Evolutionary conservation across 352 stramenopile species (phyloP), one percentile per base, ranked within the genome.

Genomic region (Peronospora tabacina): DNA sequence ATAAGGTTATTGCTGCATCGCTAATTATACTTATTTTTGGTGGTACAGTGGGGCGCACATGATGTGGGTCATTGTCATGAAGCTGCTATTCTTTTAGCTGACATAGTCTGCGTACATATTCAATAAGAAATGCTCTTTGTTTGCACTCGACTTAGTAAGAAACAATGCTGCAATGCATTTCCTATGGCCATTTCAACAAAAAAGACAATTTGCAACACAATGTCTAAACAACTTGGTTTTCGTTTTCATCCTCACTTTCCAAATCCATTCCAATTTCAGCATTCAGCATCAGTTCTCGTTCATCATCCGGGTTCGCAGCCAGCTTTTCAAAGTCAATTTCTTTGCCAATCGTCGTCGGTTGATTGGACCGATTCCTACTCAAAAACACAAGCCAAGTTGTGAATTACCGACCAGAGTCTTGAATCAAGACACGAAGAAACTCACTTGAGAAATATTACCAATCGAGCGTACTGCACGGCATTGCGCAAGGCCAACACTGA

Each of bases 401-500:
- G 34, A 44, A n/a, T 6, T 6, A 24, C 13, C 26, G 11, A 26
- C 34, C 20, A 20, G 12, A 16, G 13, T 32, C 20, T 5, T 44
- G 11, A 17, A 44, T 8, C 37, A 15, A 6, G 2, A 10, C 10
- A 7, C 32, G 20, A 7, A 44, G 0, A 3, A 20, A 66, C 68
- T 20, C 52, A 85, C 76, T 90, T 92, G 56, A 92, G 79, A 44
- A 92, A 90, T 55, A 92, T 82, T 7, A 76, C 81, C 28, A 92
- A 60, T 19, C 81, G 76, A 16, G 85, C 64, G 56, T 92, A 92
- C 47, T 92, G 81, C 26, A 90, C 68, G 1, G 76, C 70, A 46
- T 90, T 92, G 15, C 81, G 74, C 37, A 92, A 71, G 7, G 73
- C 72, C 7, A 92, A 58, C n/a, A 88, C 63, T 9, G 73, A 82